Evolutionary conservation across 805 yeast species (phyloP).

Genomic region (Vanderwaltozyma verrucispora): DNA sequence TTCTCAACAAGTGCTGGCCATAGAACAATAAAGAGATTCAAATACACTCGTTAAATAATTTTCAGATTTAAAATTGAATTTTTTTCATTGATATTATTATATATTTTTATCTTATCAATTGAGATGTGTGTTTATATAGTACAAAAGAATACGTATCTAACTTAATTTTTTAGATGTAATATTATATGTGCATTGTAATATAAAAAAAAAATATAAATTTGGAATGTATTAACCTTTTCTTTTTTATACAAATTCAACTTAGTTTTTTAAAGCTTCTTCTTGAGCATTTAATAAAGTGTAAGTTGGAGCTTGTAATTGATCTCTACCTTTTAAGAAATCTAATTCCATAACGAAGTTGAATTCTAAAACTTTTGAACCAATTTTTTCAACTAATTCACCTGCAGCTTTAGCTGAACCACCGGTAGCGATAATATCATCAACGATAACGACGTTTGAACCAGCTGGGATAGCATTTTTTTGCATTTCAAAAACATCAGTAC

Average conservation of each 20-base stretch:
- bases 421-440: constrained; percentile 96
- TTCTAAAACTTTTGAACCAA: constrained; percentile 66
- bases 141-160: no score
- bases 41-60: constrained; percentile 19
- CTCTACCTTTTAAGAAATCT: constrained; percentile 90
- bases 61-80: no score
- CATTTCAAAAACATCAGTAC: constrained; percentile 79
- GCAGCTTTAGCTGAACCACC: constrained; percentile 97
- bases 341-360: constrained; percentile 88
- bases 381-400: constrained; percentile 63
- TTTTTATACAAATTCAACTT: no score
- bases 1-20: constrained; percentile 18
- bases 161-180: no score
- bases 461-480: constrained; percentile 72
- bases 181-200: no score
- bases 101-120: no score
- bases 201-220: no score
- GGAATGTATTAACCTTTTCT: no score
- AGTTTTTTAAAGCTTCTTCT: constrained; percentile 37
- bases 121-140: no score
- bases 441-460: constrained; percentile 74
- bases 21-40: constrained; percentile 14
- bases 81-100: no score
- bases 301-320: constrained; percentile 74
- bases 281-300: constrained; percentile 85